Conservation (phyloP, 2,329 filamentous ascomycete species). For the Metarhizium robertsii region DNA sequence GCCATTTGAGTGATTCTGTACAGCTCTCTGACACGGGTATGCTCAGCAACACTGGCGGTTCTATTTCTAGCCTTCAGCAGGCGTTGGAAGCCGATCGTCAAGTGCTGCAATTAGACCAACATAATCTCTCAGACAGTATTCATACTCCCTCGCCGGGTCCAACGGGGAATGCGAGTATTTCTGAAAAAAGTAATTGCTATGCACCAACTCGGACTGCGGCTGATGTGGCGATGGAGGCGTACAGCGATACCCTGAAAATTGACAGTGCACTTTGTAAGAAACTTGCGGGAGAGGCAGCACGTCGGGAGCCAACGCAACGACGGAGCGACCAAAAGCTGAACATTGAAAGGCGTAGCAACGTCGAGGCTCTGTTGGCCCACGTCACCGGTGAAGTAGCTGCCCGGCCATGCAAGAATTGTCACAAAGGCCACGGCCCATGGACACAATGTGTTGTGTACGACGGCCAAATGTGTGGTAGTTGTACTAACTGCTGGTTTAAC, state of each 20-base stretch:
- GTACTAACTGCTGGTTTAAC: constrained; percentile 56
- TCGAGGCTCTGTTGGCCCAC: constrained; percentile 49
- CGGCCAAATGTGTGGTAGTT: constrained; percentile 52
- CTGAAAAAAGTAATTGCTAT: background rate
- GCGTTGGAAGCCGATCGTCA: background rate
- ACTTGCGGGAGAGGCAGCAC: constrained; percentile 38
- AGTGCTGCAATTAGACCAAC: background rate
- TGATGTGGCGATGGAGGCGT: constrained; percentile 35
- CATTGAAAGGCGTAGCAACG: constrained; percentile 47
- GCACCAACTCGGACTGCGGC: constrained; percentile 29
- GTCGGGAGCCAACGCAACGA: constrained; percentile 42
- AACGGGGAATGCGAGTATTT: constrained; percentile 3
- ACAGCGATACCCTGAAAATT: constrained; percentile 36
- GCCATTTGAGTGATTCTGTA: constrained; percentile 6
- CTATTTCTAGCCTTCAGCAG: background rate
- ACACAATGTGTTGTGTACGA: constrained; percentile 48
- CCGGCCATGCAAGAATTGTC: constrained; percentile 49
- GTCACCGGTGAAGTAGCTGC: constrained; percentile 40
- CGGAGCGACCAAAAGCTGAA: constrained; percentile 45
- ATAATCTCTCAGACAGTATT: background rate
- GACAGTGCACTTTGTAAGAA: constrained; percentile 47
- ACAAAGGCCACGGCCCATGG: constrained; percentile 52
- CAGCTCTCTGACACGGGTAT: constrained; percentile 7
- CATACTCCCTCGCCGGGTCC: background rate
- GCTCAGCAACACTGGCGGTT: constrained; percentile 6